Conservation (phyloP, 331 rosid genomes). For the Quercus tomentella region DNA sequence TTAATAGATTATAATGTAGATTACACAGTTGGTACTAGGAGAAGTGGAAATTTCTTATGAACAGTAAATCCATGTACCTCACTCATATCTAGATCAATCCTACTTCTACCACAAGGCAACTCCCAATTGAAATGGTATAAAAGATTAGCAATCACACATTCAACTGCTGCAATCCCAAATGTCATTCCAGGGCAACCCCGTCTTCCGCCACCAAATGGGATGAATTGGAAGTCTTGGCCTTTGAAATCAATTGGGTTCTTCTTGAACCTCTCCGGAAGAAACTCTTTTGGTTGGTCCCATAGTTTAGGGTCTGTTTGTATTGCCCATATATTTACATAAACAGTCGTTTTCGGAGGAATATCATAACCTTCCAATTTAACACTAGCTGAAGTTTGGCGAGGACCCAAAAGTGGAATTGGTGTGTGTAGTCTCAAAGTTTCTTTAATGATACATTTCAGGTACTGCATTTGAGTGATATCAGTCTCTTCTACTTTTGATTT, state of each 20-base stretch:
- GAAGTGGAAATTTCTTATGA: constrained; percentile 28
- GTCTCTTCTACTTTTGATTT: constrained; percentile 26
- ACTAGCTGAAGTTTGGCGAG: constrained; percentile 16
- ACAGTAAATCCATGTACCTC: constrained; percentile 35
- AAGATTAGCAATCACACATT: constrained; percentile 33
- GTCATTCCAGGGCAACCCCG: neutral
- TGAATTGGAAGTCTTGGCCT: constrained; percentile 21
- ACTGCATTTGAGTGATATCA: constrained; percentile 36
- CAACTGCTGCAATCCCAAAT: neutral
- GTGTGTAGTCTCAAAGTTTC: constrained; percentile 47
- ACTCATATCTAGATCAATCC: constrained; percentile 16
- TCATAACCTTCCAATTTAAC: constrained; percentile 31
- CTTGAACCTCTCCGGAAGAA: constrained; percentile 36
- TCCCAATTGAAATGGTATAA: constrained; percentile 44
- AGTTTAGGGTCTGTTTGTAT: constrained; percentile 40
- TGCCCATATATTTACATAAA: constrained; percentile 36
- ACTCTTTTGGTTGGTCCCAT: constrained; percentile 40
- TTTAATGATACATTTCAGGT: constrained; percentile 39
- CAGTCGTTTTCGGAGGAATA: constrained; percentile 28
- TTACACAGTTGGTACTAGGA: constrained; percentile 18
- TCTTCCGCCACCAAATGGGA: constrained; percentile 47
- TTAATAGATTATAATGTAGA: neutral
- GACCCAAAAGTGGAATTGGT: constrained; percentile 30
- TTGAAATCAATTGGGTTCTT: constrained; percentile 20
- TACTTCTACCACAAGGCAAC: neutral